Conservation (phyloP, 2,329 filamentous ascomycete genomes). For the Chrysoporthe puriensis region DNA sequence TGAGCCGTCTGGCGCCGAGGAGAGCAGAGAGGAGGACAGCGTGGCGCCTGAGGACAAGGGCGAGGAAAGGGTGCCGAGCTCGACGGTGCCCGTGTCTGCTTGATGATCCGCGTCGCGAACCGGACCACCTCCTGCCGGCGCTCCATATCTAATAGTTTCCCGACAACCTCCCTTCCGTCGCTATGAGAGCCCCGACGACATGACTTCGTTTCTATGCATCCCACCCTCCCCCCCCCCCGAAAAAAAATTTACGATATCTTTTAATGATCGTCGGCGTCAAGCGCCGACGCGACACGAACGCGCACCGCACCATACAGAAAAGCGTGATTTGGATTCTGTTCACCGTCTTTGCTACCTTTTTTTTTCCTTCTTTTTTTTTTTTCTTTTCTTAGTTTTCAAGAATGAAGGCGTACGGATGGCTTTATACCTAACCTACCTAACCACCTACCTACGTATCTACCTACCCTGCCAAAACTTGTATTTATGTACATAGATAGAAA, state of each 20-base stretch:
- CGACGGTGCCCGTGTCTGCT: conserved; percentile 24
- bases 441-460: not conserved
- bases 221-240: not conserved
- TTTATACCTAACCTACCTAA: not conserved
- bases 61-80: conserved; percentile 16
- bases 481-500: conserved; percentile 27
- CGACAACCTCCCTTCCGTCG: not conserved
- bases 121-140: not conserved
- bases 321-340: conserved; percentile 17
- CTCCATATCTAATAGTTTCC: not conserved
- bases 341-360: conserved; percentile 11
- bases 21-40: conserved; percentile 19
- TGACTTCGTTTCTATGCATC: conserved; percentile 21
- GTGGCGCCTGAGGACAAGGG: conserved; percentile 24
- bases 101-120: conserved; percentile 21
- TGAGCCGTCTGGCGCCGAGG: conserved; percentile 17
- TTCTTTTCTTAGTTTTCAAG: not conserved
- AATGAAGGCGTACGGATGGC: conserved; percentile 7
- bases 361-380: conserved; percentile 3
- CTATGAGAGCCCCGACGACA: conserved; percentile 22
- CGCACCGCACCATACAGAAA: not conserved
- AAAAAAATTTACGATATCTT: conserved; percentile 22
- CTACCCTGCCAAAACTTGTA: conserved; percentile 12
- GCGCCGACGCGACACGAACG: conserved; percentile 1
- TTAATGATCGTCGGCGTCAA: conserved; percentile 21